Conservation (phyloP, 2,329 filamentous ascomycete species). For the Alternaria sp. region DNA sequence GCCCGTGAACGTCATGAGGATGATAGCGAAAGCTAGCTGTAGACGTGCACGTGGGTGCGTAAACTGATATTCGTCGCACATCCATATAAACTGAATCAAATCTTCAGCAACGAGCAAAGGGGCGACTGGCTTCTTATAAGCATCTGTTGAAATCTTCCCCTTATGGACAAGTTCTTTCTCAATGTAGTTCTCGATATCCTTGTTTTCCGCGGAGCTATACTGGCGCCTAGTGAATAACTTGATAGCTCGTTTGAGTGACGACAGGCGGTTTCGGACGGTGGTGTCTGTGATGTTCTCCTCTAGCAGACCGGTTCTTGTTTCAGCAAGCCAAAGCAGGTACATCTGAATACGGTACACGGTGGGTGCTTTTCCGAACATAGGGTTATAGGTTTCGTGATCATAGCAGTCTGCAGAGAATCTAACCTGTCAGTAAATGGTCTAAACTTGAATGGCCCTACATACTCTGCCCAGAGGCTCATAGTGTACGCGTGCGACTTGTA, state of each 20-base stretch:
- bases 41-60: constrained; percentile 9
- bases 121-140: constrained; percentile 13
- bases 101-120: constrained; percentile 13
- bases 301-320: constrained; percentile 9
- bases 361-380: not conserved
- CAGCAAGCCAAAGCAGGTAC: constrained; percentile 13
- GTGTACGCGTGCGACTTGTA: not conserved
- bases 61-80: constrained; percentile 17
- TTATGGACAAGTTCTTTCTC: not conserved
- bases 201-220: constrained; percentile 14
- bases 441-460: not conserved
- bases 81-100: constrained; percentile 14
- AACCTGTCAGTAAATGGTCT: not conserved
- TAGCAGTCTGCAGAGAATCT: not conserved
- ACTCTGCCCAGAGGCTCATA: not conserved
- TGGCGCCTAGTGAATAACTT: constrained; percentile 13
- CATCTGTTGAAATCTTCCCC: constrained; percentile 2
- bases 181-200: constrained; percentile 5
- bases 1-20: not conserved
- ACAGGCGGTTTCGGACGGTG: constrained; percentile 14
- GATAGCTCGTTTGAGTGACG: constrained; percentile 16
- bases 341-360: constrained; percentile 6
- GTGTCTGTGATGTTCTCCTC: constrained; percentile 18
- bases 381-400: not conserved
- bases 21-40: constrained; percentile 15